Conservation (phyloP, 176 grass and related monocot genomes). For the Leersia perrieri region DNA sequence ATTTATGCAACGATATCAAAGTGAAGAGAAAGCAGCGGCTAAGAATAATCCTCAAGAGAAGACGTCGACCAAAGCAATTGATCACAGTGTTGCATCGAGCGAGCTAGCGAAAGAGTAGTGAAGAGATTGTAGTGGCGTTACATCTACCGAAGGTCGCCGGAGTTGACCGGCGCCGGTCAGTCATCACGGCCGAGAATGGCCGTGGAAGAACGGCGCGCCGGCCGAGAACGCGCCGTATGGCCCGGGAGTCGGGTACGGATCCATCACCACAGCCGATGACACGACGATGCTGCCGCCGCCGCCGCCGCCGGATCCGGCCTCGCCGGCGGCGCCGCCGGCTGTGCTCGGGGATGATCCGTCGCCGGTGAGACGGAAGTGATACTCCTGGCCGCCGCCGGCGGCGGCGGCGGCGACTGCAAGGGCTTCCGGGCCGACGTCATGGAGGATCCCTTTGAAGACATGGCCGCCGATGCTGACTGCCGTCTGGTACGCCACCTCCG, state of each 20-base stretch:
- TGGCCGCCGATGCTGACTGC: slow-evolving; percentile 84
- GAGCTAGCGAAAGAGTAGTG: too few species aligned
- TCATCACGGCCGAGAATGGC: slow-evolving; percentile 53
- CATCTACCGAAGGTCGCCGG: background rate
- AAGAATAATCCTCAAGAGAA: slow-evolving; percentile 21
- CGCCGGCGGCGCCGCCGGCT: slow-evolving; percentile 24
- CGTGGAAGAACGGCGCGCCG: slow-evolving; percentile 63
- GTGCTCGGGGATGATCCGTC: slow-evolving; percentile 49
- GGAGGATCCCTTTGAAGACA: slow-evolving; percentile 92
- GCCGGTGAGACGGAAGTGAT: slow-evolving; percentile 50
- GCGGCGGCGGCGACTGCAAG: background rate
- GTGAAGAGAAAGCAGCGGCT: slow-evolving; percentile 26
- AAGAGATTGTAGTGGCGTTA: slow-evolving; percentile 46
- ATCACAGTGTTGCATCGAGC: slow-evolving; percentile 46
- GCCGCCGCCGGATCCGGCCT: slow-evolving; percentile 22
- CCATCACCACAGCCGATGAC: slow-evolving; percentile 80
- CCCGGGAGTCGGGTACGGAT: slow-evolving; percentile 79
- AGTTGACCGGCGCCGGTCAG: background rate
- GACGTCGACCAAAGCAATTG: slow-evolving; percentile 48
- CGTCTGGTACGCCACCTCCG: slow-evolving; percentile 85
- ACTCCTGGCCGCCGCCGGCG: background rate
- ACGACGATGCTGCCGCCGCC: slow-evolving; percentile 27
- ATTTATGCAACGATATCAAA: slow-evolving; percentile 51
- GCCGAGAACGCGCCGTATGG: slow-evolving; percentile 49
- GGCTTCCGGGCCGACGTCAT: slow-evolving; percentile 65